phyloP scores from a whole-genome alignment of 768 basidiomycete genomes.

The Clitopilus passeckerianus region DNA sequence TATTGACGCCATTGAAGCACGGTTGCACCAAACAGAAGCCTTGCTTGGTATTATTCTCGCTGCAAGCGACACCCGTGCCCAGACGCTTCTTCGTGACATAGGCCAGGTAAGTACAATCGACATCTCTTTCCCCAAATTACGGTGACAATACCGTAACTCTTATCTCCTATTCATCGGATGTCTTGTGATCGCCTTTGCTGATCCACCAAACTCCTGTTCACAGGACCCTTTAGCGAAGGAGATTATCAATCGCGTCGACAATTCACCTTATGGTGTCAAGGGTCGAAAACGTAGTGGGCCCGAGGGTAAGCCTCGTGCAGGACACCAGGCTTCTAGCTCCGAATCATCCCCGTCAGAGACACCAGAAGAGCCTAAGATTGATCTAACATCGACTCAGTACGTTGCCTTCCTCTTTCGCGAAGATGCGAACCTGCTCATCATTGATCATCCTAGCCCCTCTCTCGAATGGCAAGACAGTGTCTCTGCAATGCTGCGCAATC shows the following conservation, averaged over 20 bases:
- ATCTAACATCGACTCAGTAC: slow-evolving; percentile 61
- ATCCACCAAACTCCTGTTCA: slow-evolving; percentile 3
- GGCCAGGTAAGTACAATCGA: slow-evolving; percentile 33
- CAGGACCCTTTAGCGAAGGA: slow-evolving; percentile 78
- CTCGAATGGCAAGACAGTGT: slow-evolving; percentile 84
- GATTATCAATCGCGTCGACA: slow-evolving; percentile 78
- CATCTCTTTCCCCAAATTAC: slow-evolving; percentile 1
- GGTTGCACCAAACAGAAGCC: slow-evolving; percentile 88
- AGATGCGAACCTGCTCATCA: slow-evolving; percentile 1
- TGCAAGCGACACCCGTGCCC: slow-evolving; percentile 34
- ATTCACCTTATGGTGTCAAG: slow-evolving; percentile 71
- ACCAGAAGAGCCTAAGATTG: slow-evolving; percentile 22
- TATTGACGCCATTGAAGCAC: slow-evolving; percentile 90
- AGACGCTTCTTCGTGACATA: slow-evolving; percentile 43
- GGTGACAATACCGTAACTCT: neutral
- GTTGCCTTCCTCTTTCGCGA: slow-evolving; percentile 15
- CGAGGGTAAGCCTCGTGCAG: slow-evolving; percentile 16
- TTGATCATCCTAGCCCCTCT: slow-evolving; percentile 51
- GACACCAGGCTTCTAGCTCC: slow-evolving; percentile 15
- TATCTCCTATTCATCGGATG: neutral
- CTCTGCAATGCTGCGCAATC: slow-evolving; percentile 26
- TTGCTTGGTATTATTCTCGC: slow-evolving; percentile 78
- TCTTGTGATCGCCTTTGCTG: neutral
- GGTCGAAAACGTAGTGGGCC: slow-evolving; percentile 48
- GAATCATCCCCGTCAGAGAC: slow-evolving; percentile 19